Conservation (phyloP, 768 basidiomycete genomes). For the Calocera viscosa region DNA sequence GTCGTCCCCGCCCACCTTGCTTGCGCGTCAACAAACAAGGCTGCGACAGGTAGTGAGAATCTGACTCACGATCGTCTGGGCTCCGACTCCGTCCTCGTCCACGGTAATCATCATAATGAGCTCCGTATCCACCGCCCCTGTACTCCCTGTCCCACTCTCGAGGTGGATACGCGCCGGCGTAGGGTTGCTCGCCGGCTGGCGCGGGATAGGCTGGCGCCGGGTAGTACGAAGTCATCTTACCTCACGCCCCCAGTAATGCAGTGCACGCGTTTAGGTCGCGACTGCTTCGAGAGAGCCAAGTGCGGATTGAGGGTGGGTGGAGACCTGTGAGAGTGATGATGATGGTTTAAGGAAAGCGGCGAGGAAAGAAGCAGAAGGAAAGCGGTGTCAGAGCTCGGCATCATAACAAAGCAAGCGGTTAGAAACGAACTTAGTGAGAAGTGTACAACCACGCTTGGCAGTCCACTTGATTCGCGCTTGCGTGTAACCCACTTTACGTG, state of each 20-base stretch:
- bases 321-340: background rate
- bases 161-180: background rate
- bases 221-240: conserved; percentile 8
- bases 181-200: background rate
- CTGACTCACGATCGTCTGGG: background rate
- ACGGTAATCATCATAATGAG: background rate
- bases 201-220: background rate
- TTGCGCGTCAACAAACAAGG: background rate
- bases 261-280: background rate
- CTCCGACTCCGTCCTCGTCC: background rate
- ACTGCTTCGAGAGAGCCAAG: background rate
- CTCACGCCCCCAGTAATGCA: background rate
- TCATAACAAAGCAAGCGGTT: conserved; percentile 7
- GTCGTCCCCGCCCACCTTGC: conserved; percentile 56
- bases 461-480: background rate
- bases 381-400: conserved; percentile 6
- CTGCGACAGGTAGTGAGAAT: background rate
- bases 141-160: conserved; percentile 4
- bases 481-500: background rate
- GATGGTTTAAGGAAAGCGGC: background rate
- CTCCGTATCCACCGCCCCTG: conserved; percentile 4
- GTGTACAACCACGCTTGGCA: conserved; percentile 3
- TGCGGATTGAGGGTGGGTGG: background rate
- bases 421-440: conserved; percentile 8
- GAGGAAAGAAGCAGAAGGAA: conserved; percentile 4